A percentile compares a stretch with the other conserved stretches of the same genome.
These are phyloP conservation scores for Aspergillus nidulans DNA, from an alignment of 495 filamentous ascomycete species.

Conservation along the genomic window DNA sequence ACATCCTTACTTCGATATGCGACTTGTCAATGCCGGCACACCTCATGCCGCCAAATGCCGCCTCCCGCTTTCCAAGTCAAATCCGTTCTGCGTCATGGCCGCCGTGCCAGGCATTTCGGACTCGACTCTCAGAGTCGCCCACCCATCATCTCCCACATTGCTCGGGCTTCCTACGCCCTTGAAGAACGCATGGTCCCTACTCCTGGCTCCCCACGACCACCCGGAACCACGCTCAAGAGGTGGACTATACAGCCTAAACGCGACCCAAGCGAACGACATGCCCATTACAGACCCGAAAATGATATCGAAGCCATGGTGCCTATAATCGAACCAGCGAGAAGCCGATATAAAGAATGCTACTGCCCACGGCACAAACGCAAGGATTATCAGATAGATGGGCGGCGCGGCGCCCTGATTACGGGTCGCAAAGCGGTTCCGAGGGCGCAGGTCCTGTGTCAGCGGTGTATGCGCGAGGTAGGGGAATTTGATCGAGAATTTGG, in stretches of 20 bases:
- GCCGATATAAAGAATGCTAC: slow-evolving; percentile 57
- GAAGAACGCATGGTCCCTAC: slow-evolving; percentile 47
- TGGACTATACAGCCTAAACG: slow-evolving; percentile 64
- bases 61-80: slow-evolving; percentile 20
- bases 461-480: slow-evolving; percentile 51
- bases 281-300: slow-evolving; percentile 57
- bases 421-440: slow-evolving; percentile 24
- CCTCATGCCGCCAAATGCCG: slow-evolving; percentile 14
- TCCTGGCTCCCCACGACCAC: slow-evolving; percentile 49
- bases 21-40: not conserved
- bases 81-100: not conserved
- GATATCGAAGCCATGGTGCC: slow-evolving; percentile 63
- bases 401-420: slow-evolving; percentile 54
- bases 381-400: slow-evolving; percentile 53
- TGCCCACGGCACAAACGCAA: slow-evolving; percentile 52
- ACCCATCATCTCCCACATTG: slow-evolving; percentile 35
- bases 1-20: not conserved
- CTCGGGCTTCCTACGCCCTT: slow-evolving; percentile 55
- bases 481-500: slow-evolving; percentile 60
- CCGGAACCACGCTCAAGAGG: slow-evolving; percentile 58
- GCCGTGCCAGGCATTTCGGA: not conserved
- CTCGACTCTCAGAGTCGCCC: slow-evolving; percentile 14
- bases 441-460: slow-evolving; percentile 23
- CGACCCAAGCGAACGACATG: slow-evolving; percentile 49
- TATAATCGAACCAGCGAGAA: slow-evolving; percentile 60